Percentiles rank a stretch among this genome's conserved stretches.
Conservation (phyloP, 352 stramenopile species). For the Pythium periplocum region DNA sequence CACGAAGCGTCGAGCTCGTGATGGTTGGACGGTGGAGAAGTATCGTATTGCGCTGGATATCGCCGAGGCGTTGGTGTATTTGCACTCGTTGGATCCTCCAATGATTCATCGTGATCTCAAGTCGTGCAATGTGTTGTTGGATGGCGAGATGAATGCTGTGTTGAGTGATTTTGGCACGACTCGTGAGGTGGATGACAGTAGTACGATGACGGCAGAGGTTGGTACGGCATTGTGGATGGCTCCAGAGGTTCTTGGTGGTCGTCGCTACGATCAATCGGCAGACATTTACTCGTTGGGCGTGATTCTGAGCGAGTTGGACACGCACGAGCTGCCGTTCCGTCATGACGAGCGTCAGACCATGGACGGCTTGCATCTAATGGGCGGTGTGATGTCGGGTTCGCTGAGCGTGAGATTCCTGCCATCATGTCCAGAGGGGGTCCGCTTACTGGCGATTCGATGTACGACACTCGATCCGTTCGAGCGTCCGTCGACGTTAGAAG, state of each 20-base stretch:
- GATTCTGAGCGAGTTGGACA: conserved; percentile 71
- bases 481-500: too few species aligned
- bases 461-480: too few species aligned
- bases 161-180: conserved; percentile 45
- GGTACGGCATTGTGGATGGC: conserved; percentile 64
- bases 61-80: conserved; percentile 66
- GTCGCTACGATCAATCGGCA: conserved; percentile 67
- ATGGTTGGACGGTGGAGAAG: conserved; percentile 25
- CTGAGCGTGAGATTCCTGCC: too few species aligned
- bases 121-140: conserved; percentile 78
- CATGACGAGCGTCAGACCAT: conserved; percentile 10
- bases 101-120: conserved; percentile 88
- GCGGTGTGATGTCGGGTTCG: too few species aligned
- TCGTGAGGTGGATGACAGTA: too few species aligned
- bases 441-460: too few species aligned
- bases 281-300: conserved; percentile 80
- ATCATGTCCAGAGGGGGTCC: too few species aligned
- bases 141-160: conserved; percentile 27
- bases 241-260: conserved; percentile 50
- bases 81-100: conserved; percentile 67
- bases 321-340: conserved; percentile 62
- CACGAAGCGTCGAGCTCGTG: conserved; percentile 15
- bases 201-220: conserved; percentile 40
- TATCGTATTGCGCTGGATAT: conserved; percentile 47
- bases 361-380: too few species aligned